Percentiles rank a stretch among this genome's conserved stretches.
phyloP scores from a whole-genome alignment of 495 filamentous ascomycete genomes.

The Aspergillus egyptiacus region DNA sequence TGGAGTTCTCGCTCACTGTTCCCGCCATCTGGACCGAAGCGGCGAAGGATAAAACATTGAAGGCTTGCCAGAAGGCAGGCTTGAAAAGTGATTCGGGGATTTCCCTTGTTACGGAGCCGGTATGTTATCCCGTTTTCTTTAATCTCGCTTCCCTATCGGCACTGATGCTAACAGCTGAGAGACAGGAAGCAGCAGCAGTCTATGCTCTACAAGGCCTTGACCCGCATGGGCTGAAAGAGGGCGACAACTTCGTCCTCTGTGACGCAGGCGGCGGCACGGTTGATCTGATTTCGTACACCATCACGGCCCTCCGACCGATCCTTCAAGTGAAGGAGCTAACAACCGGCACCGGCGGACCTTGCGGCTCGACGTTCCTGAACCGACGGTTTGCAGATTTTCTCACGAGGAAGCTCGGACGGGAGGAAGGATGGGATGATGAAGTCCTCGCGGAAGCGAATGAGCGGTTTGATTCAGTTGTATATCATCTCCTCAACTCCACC shows the following conservation, averaged over 20 bases:
- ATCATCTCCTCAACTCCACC: not conserved
- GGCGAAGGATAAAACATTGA: conserved; percentile 11
- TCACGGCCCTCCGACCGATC: conserved; percentile 24
- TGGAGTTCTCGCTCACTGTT: conserved; percentile 8
- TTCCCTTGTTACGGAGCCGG: conserved; percentile 4
- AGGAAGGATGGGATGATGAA: conserved; percentile 18
- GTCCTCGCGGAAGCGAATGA: conserved; percentile 19
- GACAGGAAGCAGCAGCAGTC: conserved; percentile 71
- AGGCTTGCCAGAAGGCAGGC: conserved; percentile 4
- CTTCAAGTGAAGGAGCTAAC: conserved; percentile 59
- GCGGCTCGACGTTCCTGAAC: conserved; percentile 66
- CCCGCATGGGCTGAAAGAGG: conserved; percentile 55
- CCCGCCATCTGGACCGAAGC: conserved; percentile 10
- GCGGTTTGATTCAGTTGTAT: conserved; percentile 17
- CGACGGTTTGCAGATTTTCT: conserved; percentile 63
- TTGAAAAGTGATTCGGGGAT: not conserved
- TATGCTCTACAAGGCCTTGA: conserved; percentile 61
- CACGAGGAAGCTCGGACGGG: conserved; percentile 41
- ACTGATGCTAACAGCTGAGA: conserved; percentile 50
- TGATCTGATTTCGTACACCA: conserved; percentile 53
- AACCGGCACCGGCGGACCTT: conserved; percentile 56
- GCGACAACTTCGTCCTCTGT: conserved; percentile 68
- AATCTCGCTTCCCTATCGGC: not conserved
- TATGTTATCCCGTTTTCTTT: not conserved
- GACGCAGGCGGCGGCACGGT: conserved; percentile 78